Evolutionary conservation across 257 asterid genomes (phyloP).

Genomic region (Nyctanthes arbortristis): DNA sequence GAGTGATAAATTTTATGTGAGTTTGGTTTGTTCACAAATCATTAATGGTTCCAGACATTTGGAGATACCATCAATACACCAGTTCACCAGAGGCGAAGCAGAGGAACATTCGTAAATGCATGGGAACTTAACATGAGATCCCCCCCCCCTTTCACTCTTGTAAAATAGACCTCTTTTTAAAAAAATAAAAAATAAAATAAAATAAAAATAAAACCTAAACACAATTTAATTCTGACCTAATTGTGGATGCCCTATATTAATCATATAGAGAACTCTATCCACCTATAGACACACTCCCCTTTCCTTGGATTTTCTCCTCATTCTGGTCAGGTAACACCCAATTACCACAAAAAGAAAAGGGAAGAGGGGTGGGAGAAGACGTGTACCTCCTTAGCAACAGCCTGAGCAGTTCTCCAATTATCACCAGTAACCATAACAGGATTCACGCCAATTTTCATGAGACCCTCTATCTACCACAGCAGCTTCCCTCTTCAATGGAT

Average conservation of each 20-base stretch:
- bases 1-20: too few relatives aligned
- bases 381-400: conserved; percentile 94
- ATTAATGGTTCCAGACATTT: neutral
- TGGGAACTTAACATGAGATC: neutral
- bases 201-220: too few relatives aligned
- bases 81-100: neutral
- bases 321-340: neutral
- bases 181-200: too few relatives aligned
- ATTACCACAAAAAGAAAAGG: conserved; percentile 4
- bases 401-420: conserved; percentile 96
- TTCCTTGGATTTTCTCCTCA: neutral
- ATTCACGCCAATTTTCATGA: conserved; percentile 78
- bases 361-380: conserved; percentile 16
- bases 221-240: neutral
- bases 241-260: neutral
- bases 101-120: neutral
- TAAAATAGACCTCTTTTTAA: neutral
- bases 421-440: conserved; percentile 99
- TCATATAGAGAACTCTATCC: neutral
- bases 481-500: conserved; percentile 97
- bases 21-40: neutral
- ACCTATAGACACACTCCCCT: neutral
- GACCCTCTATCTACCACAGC: conserved; percentile 90
- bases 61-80: neutral
- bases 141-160: neutral